Evolutionary conservation across 140 eudicot genomes (phyloP), one percentile per base, ranked within the genome.

Genomic region (Senecio squalidus): DNA sequence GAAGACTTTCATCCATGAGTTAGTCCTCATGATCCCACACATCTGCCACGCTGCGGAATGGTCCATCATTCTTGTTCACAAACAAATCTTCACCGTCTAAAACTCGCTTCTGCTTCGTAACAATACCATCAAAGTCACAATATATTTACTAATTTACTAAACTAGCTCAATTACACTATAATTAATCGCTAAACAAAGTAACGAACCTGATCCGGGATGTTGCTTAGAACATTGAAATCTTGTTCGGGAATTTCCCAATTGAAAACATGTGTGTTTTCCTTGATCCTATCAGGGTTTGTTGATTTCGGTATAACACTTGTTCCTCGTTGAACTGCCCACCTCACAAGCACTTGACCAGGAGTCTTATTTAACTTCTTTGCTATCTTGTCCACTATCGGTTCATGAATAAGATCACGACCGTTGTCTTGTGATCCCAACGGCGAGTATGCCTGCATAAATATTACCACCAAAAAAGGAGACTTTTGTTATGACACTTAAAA

Each of bases 291-390:
- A 15, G 81, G 66, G 66, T 82, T 67, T 38, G 77, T 80, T 4
- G 93, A 86, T 67, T 86, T 86, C 2, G 88, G 95, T 33, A 80
- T 75, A 5, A 82, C 80, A 27, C 92, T 86, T 0, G 95, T 86
- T 22, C 92, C 92, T 62, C 88, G 82, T 44, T 86, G 95, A 13
- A 86, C 55, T 1, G 85, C 88, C 84, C 95, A 82, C 51, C 70
- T 86, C 52, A 82, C 92, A 15, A 86, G 83, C 69, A 83, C 92
- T 45, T 86, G 92, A 44, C 88, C 95, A 0, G 85, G 83, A 38
- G 66, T 86, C 71, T 86, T 82, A 65, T 86, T 86, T 13, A 86
- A 62, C 63, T 80, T 86, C 27, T 10, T 51, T 4, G 95, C 95
- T 24, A 79, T 62, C 48, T 14, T 82, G 24, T 86, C 85, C 38